These are phyloP conservation scores for Arthromyces matolae DNA, from an alignment of 768 basidiomycete species.

Conservation along the genomic window DNA sequence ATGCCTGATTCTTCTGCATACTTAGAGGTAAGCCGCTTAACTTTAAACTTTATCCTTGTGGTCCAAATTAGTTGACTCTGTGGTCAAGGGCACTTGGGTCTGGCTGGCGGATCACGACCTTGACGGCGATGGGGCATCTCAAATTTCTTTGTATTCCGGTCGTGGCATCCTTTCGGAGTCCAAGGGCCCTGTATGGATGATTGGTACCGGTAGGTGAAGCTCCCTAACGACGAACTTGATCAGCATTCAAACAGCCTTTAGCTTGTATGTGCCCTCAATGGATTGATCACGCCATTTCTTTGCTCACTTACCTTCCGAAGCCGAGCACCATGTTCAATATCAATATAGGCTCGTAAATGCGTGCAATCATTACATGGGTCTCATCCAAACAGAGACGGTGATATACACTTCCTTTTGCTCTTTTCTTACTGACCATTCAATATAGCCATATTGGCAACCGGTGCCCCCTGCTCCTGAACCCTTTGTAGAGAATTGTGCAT, in stretches of 20 bases:
- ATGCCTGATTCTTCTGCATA: conserved; percentile 54
- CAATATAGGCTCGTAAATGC: conserved; percentile 66
- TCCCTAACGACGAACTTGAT: neutral
- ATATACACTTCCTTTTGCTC: neutral
- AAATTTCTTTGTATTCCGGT: conserved; percentile 59
- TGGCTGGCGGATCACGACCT: conserved; percentile 85
- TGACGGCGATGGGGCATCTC: conserved; percentile 45
- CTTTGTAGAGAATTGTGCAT: conserved; percentile 39
- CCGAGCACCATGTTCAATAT: conserved; percentile 67
- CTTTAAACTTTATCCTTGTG: neutral
- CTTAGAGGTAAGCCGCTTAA: conserved; percentile 48
- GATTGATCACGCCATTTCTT: neutral
- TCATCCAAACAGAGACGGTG: conserved; percentile 74
- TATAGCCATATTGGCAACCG: conserved; percentile 68
- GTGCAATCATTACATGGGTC: conserved; percentile 62
- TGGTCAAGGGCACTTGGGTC: conserved; percentile 63
- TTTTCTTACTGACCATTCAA: neutral
- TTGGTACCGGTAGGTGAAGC: conserved; percentile 63
- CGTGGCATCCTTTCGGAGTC: conserved; percentile 75
- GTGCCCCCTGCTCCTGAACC: conserved; percentile 53
- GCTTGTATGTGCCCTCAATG: conserved; percentile 4
- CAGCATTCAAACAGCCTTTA: neutral
- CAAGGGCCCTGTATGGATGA: conserved; percentile 75
- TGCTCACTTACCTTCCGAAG: conserved; percentile 25
- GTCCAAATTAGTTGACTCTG: neutral